Conservation (phyloP, 768 basidiomycete species). For the Mycena epipterygia region DNA sequence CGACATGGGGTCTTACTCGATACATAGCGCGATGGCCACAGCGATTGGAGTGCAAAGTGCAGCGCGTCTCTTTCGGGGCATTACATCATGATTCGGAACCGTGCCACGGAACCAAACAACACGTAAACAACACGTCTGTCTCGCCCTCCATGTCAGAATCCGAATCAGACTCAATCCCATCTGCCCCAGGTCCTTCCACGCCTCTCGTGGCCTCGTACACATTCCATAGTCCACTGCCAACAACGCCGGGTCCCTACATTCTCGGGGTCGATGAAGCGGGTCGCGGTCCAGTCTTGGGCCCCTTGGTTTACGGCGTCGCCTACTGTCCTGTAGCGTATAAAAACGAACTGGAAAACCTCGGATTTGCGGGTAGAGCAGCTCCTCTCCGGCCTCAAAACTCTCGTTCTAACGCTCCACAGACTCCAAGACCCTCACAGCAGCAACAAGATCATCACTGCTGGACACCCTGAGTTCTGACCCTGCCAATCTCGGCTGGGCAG, state of each 20-base stretch:
- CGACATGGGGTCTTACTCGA: conserved; percentile 25
- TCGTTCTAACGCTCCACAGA: conserved; percentile 61
- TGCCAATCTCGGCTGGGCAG: conserved; percentile 83
- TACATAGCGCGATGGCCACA: conserved; percentile 9
- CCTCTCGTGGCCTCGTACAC: conserved; percentile 82
- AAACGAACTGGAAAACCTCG: conserved; percentile 80
- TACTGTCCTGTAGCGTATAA: conserved; percentile 89
- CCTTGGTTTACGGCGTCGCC: conserved; percentile 95
- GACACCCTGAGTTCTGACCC: conserved; percentile 78
- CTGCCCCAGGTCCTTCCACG: conserved; percentile 68
- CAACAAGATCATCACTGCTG: conserved; percentile 75
- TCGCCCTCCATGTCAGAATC: conserved; percentile 34
- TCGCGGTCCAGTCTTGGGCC: conserved; percentile 94
- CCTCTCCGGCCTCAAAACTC: neutral
- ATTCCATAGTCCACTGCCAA: conserved; percentile 80
- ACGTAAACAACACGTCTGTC: conserved; percentile 21
- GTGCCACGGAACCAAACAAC: conserved; percentile 17
- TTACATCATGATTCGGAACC: neutral
- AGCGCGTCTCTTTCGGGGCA: neutral
- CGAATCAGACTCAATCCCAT: conserved; percentile 55
- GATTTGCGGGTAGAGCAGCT: conserved; percentile 82
- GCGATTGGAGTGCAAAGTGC: neutral
- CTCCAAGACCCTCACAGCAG: conserved; percentile 90
- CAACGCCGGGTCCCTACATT: conserved; percentile 84
- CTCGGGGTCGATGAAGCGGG: conserved; percentile 99